phyloP scores from a whole-genome alignment of 2,329 filamentous ascomycete genomes.

The Diaporthe vexans region DNA sequence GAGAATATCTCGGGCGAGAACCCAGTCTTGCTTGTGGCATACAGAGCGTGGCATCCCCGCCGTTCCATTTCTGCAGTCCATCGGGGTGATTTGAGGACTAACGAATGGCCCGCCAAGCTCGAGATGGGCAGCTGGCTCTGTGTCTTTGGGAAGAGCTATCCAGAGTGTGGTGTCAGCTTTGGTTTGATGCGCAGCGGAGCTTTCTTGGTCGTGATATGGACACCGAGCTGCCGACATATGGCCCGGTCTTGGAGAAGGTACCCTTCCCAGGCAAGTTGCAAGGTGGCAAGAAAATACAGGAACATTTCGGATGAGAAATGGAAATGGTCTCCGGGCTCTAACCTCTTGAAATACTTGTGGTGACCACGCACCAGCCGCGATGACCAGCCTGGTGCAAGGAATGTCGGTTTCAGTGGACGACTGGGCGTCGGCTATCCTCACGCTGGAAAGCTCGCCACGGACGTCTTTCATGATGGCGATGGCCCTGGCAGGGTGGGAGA shows the following conservation, averaged over 20 bases:
- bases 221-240: not conserved
- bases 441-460: slow-evolving; percentile 62
- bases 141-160: slow-evolving; percentile 71
- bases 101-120: slow-evolving; percentile 78
- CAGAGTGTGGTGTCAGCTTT: not conserved
- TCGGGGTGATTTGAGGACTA: slow-evolving; percentile 74
- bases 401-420: slow-evolving; percentile 64
- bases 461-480: slow-evolving; percentile 65
- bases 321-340: not conserved
- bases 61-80: slow-evolving; percentile 61
- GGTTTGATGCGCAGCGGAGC: not conserved
- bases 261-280: not conserved
- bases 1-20: slow-evolving; percentile 82
- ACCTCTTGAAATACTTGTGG: slow-evolving; percentile 69
- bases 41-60: slow-evolving; percentile 75
- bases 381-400: slow-evolving; percentile 74
- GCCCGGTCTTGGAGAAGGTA: not conserved
- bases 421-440: slow-evolving; percentile 63
- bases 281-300: not conserved
- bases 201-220: not conserved
- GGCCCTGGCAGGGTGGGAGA: slow-evolving; percentile 75
- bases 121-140: slow-evolving; percentile 67
- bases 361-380: slow-evolving; percentile 81
- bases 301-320: not conserved
- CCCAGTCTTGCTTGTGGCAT: slow-evolving; percentile 68